phyloP scores from a whole-genome alignment of 805 yeast genomes.

The Candida lessepsii region DNA sequence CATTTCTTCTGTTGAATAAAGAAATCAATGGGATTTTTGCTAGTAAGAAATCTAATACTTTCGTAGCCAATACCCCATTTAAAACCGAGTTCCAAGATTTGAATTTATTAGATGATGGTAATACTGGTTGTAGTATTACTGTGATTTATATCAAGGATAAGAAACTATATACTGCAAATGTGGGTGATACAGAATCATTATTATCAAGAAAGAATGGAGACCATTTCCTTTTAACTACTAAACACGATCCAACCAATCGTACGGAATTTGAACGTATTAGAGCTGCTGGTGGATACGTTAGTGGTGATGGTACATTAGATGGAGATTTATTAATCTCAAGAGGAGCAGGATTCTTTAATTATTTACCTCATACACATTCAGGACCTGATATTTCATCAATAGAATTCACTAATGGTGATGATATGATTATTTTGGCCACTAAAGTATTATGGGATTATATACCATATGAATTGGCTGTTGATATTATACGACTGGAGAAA shows the following conservation, averaged over 20 bases:
- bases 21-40: conserved; percentile 69
- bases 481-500: conserved; percentile 77
- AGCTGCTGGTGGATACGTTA: conserved; percentile 87
- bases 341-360: conserved; percentile 86
- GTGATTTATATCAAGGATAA: conserved; percentile 74
- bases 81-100: conserved; percentile 43
- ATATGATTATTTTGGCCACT: conserved; percentile 80
- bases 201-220: conserved; percentile 81
- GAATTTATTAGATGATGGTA: conserved; percentile 59
- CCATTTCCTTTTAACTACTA: conserved; percentile 63
- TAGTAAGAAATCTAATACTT: conserved; percentile 41
- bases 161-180: conserved; percentile 74
- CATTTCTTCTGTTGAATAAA: conserved; percentile 76
- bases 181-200: conserved; percentile 87
- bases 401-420: conserved; percentile 66
- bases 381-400: conserved; percentile 75
- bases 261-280: conserved; percentile 83
- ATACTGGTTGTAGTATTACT: conserved; percentile 83
- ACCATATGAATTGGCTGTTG: conserved; percentile 83
- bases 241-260: conserved; percentile 81
- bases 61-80: conserved; percentile 35
- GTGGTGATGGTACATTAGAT: conserved; percentile 80
- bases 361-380: conserved; percentile 84
- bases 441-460: conserved; percentile 82
- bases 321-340: conserved; percentile 81